Conservation (phyloP, 805 yeast species). For the Blastobotrys robertii region DNA sequence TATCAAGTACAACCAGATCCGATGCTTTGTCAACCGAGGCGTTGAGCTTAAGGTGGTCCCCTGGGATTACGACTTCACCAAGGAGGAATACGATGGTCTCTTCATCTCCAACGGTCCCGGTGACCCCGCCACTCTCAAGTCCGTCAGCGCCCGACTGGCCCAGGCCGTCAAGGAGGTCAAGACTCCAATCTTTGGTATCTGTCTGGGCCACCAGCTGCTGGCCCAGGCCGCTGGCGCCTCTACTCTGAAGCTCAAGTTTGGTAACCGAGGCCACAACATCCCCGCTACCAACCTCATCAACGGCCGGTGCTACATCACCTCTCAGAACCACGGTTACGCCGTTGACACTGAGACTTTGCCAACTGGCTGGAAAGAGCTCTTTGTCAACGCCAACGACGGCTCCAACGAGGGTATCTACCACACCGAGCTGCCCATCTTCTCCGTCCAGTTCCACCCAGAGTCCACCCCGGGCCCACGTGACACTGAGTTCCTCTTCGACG, state of each 20-base stretch:
- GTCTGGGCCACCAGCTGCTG: conserved; percentile 94
- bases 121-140: conserved; percentile 83
- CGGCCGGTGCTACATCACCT: conserved; percentile 96
- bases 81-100: conserved; percentile 85
- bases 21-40: conserved; percentile 94
- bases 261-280: conserved; percentile 98
- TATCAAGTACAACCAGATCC: conserved; percentile 94
- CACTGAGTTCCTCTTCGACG: conserved; percentile 93
- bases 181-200: conserved; percentile 94
- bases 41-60: conserved; percentile 94
- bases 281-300: conserved; percentile 85
- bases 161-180: conserved; percentile 51
- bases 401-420: conserved; percentile 98
- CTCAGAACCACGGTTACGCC: conserved; percentile 98
- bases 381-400: conserved; percentile 92
- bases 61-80: conserved; percentile 79
- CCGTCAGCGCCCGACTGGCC: conserved; percentile 51
- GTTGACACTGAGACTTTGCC: conserved; percentile 74
- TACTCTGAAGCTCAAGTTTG: conserved; percentile 85
- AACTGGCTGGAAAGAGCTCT: conserved; percentile 84
- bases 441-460: conserved; percentile 99
- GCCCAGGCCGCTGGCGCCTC: conserved; percentile 95
- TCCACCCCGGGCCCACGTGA: conserved; percentile 99
- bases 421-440: conserved; percentile 77
- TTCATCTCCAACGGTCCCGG: conserved; percentile 99